phyloP scores from a whole-genome alignment of 2,329 filamentous ascomycete genomes.

The Cytospora piceae region DNA sequence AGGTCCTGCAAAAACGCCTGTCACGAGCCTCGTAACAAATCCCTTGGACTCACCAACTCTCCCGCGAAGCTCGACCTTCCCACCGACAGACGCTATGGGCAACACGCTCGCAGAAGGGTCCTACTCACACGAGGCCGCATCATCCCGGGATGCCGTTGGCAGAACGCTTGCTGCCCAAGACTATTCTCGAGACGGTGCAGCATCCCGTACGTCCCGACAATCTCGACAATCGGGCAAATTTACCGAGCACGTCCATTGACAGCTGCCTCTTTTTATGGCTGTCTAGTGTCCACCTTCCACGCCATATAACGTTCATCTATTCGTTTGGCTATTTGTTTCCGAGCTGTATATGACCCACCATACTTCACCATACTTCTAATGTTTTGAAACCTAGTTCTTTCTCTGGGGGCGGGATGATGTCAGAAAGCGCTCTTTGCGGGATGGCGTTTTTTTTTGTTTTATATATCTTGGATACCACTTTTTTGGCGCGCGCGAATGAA shows the following conservation, averaged over 20 bases:
- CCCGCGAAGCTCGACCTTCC: conserved; percentile 23
- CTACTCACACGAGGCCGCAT: conserved; percentile 6
- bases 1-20: conserved; percentile 67
- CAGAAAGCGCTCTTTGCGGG: conserved; percentile 26
- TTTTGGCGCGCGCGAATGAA: conserved; percentile 26
- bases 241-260: conserved; percentile 28
- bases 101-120: conserved; percentile 19
- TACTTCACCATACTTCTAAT: conserved; percentile 30
- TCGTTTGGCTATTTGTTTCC: conserved; percentile 5
- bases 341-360: conserved; percentile 29
- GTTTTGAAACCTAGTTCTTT: conserved; percentile 28
- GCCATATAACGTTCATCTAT: conserved; percentile 11
- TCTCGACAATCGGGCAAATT: conserved; percentile 27
- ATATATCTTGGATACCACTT: conserved; percentile 31
- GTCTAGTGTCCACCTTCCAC: conserved; percentile 2
- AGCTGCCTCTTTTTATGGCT: background rate
- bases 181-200: conserved; percentile 26
- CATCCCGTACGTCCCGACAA: conserved; percentile 20
- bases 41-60: conserved; percentile 25
- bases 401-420: conserved; percentile 16
- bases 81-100: conserved; percentile 32
- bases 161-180: conserved; percentile 29
- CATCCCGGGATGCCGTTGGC: conserved; percentile 15
- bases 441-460: conserved; percentile 28
- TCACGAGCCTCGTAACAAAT: conserved; percentile 43